Conservation (phyloP, 345 rosid species). For the Moricandia moricandioides region DNA sequence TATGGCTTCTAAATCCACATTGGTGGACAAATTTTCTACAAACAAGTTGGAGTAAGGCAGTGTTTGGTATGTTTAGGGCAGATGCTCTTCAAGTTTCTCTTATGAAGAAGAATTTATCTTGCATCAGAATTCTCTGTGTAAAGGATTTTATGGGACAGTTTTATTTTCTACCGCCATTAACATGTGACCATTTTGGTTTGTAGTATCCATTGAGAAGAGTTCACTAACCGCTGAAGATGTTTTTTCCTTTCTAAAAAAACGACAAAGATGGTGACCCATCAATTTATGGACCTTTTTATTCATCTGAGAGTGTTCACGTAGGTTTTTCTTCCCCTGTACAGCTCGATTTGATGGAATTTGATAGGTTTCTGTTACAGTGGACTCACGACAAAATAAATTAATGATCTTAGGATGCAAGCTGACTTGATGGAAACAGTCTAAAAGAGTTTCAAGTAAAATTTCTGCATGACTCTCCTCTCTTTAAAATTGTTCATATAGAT, state of each 20-base stretch:
- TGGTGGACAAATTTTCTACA: constrained; percentile 59
- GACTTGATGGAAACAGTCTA: constrained; percentile 69
- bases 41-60: constrained; percentile 91
- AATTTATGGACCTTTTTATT: constrained; percentile 24
- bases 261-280: constrained; percentile 48
- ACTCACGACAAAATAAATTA: constrained; percentile 63
- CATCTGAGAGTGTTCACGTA: neutral
- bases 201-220: constrained; percentile 64
- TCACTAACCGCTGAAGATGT: constrained; percentile 67
- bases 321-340: constrained; percentile 28
- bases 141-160: neutral
- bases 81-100: neutral
- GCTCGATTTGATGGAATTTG: constrained; percentile 62
- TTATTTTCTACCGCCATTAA: constrained; percentile 25
- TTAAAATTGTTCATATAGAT: neutral
- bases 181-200: constrained; percentile 18
- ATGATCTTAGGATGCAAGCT: constrained; percentile 77
- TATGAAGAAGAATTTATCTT: neutral
- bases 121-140: neutral
- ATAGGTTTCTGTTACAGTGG: constrained; percentile 46
- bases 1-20: constrained; percentile 94
- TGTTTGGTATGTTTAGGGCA: constrained; percentile 92
- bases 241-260: constrained; percentile 65
- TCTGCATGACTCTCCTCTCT: neutral
- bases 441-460: constrained; percentile 76